Conservation (phyloP, 148 eudicot genomes). For the Camellia lanceoleosa region DNA sequence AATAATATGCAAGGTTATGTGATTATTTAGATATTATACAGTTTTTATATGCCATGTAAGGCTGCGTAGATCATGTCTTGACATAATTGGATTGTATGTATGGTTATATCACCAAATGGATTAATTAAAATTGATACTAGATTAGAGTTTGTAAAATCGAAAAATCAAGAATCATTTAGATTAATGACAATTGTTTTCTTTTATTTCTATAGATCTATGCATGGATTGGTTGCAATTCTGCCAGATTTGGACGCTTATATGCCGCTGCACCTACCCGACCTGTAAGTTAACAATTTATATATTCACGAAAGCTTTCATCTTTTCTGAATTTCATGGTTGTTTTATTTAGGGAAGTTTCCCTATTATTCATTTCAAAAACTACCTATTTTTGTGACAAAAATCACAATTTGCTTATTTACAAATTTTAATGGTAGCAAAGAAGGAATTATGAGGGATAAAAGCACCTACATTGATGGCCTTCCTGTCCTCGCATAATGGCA, state of each 20-base stretch:
- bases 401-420: neutral
- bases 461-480: neutral
- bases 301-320: neutral
- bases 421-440: neutral
- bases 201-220: slow-evolving; percentile 45
- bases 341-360: neutral
- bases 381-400: neutral
- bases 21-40: no score
- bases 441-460: neutral
- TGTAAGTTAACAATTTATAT: slow-evolving; percentile 31
- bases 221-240: slow-evolving; percentile 62
- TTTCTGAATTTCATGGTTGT: neutral
- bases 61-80: no score
- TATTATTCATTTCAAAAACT: neutral
- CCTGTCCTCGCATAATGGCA: neutral
- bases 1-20: no score
- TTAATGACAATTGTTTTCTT: neutral
- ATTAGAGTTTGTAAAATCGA: neutral
- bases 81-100: no score
- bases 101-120: neutral
- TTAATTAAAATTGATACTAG: no score
- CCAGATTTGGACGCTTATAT: slow-evolving; percentile 50
- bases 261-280: slow-evolving; percentile 63
- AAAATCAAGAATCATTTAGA: neutral
- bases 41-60: no score